A percentile compares a stretch with the other conserved stretches of the same genome.
phyloP scores from a whole-genome alignment of 208 protist genomes.

The Trypanosoma vivax region DNA sequence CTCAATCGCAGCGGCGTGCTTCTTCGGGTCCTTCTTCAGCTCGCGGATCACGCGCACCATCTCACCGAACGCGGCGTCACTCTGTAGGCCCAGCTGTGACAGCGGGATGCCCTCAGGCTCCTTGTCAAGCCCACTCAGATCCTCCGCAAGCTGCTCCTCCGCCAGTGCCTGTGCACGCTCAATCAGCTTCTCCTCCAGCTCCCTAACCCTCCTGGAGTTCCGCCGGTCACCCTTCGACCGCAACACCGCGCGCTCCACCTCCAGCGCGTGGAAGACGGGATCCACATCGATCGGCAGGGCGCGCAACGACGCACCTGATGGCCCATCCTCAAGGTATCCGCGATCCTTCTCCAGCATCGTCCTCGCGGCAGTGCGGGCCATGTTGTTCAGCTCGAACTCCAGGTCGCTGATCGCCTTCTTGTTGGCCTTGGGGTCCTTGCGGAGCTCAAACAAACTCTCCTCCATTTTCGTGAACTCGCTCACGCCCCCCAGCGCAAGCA shows the following conservation, averaged over 20 bases:
- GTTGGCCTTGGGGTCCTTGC: constrained; percentile 62
- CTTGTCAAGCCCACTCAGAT: constrained; percentile 45
- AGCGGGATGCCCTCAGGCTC: constrained; percentile 38
- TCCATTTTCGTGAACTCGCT: constrained; percentile 60
- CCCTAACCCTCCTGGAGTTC: constrained; percentile 32
- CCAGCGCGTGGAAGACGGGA: constrained; percentile 31
- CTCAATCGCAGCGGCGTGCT: constrained; percentile 35
- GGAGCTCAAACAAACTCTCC: constrained; percentile 39
- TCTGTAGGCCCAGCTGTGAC: constrained; percentile 60
- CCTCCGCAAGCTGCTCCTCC: constrained; percentile 46
- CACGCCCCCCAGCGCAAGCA: constrained; percentile 59
- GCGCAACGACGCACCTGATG: constrained; percentile 48
- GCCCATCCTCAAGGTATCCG: constrained; percentile 56
- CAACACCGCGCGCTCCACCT: constrained; percentile 43
- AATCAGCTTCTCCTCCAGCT: constrained; percentile 35
- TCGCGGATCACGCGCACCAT: constrained; percentile 65
- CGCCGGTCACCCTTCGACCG: constrained; percentile 37
- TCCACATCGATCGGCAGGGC: constrained; percentile 66
- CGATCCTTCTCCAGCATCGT: constrained; percentile 54
- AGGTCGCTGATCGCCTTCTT: constrained; percentile 54
- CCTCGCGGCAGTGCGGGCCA: constrained; percentile 45
- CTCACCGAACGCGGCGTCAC: constrained; percentile 48
- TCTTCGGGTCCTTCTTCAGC: constrained; percentile 50
- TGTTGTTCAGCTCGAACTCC: constrained; percentile 57
- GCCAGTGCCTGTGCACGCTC: constrained; percentile 53